Percentiles rank a stretch among this genome's conserved stretches.
phyloP scores from a whole-genome alignment of 1,284 basidiomycete species.

The Cutaneotrichosporon mucoides region DNA sequence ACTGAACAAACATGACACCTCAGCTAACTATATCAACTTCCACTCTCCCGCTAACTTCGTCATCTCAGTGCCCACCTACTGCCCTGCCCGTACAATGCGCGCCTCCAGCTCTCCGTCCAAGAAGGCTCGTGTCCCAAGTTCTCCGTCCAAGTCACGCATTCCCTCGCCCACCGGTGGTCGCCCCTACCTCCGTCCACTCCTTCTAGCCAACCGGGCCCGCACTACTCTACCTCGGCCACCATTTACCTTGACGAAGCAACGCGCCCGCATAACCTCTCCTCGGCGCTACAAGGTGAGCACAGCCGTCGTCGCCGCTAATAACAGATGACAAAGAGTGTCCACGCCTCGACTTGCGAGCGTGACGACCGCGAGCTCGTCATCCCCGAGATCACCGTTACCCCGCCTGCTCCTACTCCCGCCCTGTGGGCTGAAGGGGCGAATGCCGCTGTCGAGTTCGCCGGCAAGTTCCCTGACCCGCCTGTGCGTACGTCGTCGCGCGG shows the following conservation, averaged over 20 bases:
- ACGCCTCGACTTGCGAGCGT: too few relatives aligned
- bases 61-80: too few relatives aligned
- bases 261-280: neutral
- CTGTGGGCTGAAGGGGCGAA: neutral
- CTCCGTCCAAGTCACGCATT: neutral
- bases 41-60: too few relatives aligned
- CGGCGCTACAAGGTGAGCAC: neutral
- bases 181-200: neutral
- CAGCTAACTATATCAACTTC: too few relatives aligned
- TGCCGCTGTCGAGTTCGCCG: neutral
- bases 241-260: too few relatives aligned
- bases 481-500: neutral
- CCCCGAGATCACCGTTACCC: neutral
- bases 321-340: slow-evolving; percentile 1
- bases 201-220: neutral
- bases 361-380: too few relatives aligned
- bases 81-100: neutral
- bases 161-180: neutral
- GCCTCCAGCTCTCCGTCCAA: neutral
- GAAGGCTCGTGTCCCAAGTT: too few relatives aligned
- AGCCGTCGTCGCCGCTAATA: neutral
- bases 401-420: neutral
- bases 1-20: too few relatives aligned
- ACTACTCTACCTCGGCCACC: neutral
- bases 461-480: neutral